These are phyloP conservation scores for Vickermania ingenoplastis DNA, from an alignment of 208 protist genomes.

Conservation along the genomic window DNA sequence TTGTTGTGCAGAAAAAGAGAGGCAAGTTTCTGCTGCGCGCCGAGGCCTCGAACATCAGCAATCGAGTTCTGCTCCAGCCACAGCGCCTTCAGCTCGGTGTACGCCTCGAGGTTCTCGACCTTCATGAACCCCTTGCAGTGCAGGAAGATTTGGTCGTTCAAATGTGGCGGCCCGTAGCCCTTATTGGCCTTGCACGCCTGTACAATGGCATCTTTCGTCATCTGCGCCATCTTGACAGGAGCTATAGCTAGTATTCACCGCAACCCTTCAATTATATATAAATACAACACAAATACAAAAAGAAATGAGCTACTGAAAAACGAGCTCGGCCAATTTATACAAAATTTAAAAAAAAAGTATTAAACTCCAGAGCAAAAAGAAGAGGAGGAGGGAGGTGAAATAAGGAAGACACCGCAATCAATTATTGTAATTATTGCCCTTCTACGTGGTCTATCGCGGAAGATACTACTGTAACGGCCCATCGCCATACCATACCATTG, in stretches of 20 bases:
- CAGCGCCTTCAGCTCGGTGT: constrained; percentile 83
- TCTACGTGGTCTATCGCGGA: no score
- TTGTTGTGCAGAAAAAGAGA: constrained; percentile 94
- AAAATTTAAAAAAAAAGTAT: no score
- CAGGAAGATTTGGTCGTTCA: constrained; percentile 88
- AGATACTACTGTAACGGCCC: no score
- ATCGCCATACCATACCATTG: no score
- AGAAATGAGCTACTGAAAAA: background rate
- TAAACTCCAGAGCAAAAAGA: no score
- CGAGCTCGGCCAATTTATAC: background rate
- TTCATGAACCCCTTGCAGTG: constrained; percentile 87
- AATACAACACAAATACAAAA: background rate
- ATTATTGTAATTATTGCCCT: no score
- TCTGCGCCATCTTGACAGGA: constrained; percentile 66
- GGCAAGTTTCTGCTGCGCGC: constrained; percentile 47
- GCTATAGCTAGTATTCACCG: background rate
- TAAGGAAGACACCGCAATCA: no score
- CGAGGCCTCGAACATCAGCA: constrained; percentile 66
- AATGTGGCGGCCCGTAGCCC: constrained; percentile 69
- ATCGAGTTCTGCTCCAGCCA: constrained; percentile 94
- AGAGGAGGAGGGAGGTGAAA: no score
- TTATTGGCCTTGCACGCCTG: constrained; percentile 79
- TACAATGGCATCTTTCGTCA: constrained; percentile 72
- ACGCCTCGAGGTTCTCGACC: constrained; percentile 85
- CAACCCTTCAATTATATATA: constrained; percentile 1